These are phyloP conservation scores for Claviceps sp. DNA, from an alignment of 2,329 filamentous ascomycete species.

Conservation along the genomic window DNA sequence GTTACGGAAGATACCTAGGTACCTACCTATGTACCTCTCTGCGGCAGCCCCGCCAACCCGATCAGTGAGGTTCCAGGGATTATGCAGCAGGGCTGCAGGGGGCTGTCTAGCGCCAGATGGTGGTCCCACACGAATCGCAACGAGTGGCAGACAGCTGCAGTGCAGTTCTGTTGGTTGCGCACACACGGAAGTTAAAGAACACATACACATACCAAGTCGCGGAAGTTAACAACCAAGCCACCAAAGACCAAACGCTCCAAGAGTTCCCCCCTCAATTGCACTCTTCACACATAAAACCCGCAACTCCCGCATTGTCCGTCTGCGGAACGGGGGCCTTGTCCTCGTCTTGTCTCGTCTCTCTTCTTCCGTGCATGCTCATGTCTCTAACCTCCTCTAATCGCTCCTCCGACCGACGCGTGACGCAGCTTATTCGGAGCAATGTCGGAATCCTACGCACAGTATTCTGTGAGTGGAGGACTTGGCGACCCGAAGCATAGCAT, in stretches of 20 bases:
- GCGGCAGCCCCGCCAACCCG: not conserved
- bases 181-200: too few species aligned
- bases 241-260: too few species aligned
- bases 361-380: not conserved
- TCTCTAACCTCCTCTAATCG: not conserved
- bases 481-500: not conserved
- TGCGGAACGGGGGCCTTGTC: not conserved
- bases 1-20: not conserved
- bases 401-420: not conserved
- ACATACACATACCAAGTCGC: too few species aligned
- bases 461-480: not conserved
- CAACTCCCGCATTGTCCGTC: not conserved
- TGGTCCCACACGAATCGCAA: too few species aligned
- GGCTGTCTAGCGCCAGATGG: too few species aligned
- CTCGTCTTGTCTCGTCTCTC: not conserved
- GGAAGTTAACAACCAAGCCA: too few species aligned
- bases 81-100: too few species aligned
- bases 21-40: not conserved
- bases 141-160: too few species aligned
- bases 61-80: too few species aligned
- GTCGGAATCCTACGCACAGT: not conserved
- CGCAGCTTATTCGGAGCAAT: not conserved
- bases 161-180: too few species aligned
- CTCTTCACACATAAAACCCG: not conserved
- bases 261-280: too few species aligned